phyloP scores from a whole-genome alignment of 768 basidiomycete species.

The Lactarius indigo region DNA sequence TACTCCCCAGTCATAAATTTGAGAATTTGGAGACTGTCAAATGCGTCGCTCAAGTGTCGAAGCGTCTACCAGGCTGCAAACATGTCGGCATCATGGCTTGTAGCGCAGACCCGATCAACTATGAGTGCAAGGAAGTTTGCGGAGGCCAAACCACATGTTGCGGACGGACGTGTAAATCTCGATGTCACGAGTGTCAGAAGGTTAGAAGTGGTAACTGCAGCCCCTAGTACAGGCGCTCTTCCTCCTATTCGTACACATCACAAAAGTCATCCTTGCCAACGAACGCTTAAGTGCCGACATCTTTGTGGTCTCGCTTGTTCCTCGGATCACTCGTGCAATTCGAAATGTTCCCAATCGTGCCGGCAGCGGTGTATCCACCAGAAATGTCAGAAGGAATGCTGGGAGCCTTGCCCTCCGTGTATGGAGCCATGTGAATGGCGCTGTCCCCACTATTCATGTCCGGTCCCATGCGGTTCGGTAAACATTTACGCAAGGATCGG shows the following conservation, averaged over 20 bases:
- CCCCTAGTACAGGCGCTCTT: neutral
- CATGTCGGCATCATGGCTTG: slow-evolving; percentile 29
- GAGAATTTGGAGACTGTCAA: slow-evolving; percentile 27
- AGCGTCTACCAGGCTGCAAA: slow-evolving; percentile 33
- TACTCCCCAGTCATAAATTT: slow-evolving; percentile 26
- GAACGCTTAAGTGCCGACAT: slow-evolving; percentile 34
- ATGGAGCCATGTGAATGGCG: slow-evolving; percentile 36
- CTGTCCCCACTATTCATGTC: slow-evolving; percentile 35
- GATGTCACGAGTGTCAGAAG: slow-evolving; percentile 33
- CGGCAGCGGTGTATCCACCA: slow-evolving; percentile 33
- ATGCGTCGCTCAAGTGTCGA: slow-evolving; percentile 29
- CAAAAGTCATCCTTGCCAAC: slow-evolving; percentile 32
- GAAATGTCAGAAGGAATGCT: slow-evolving; percentile 32
- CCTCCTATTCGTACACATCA: slow-evolving; percentile 25
- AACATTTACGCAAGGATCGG: slow-evolving; percentile 9
- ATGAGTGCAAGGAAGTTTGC: slow-evolving; percentile 30
- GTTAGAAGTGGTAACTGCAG: slow-evolving; percentile 6
- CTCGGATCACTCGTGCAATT: slow-evolving; percentile 30
- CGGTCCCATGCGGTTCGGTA: slow-evolving; percentile 38
- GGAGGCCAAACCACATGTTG: slow-evolving; percentile 30
- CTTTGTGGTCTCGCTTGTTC: slow-evolving; percentile 32
- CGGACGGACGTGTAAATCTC: slow-evolving; percentile 30
- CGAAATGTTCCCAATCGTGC: slow-evolving; percentile 29
- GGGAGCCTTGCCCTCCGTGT: slow-evolving; percentile 34
- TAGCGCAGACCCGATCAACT: slow-evolving; percentile 20